Conservation (phyloP, 2,329 filamentous ascomycete species). For the Cladosporium sp. region DNA sequence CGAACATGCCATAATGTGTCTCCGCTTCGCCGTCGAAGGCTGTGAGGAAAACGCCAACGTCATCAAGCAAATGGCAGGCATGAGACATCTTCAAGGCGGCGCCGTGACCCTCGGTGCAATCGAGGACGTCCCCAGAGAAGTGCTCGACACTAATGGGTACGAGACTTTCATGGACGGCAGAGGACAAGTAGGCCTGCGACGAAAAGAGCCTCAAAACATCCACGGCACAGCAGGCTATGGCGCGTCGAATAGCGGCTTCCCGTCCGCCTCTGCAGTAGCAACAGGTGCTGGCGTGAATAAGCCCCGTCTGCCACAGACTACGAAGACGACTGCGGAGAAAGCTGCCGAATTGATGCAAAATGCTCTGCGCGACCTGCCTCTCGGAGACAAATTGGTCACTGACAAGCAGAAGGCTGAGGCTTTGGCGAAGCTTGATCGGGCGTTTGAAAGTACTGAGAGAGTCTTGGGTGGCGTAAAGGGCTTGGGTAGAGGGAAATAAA, state of each 20-base stretch:
- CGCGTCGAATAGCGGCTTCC: conserved; percentile 1
- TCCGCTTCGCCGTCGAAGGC: conserved; percentile 69
- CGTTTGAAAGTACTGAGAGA: conserved; percentile 28
- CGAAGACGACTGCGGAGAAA: conserved; percentile 35
- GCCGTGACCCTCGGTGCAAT: conserved; percentile 5
- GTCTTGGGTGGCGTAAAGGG: conserved; percentile 17
- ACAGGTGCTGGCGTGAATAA: conserved; percentile 7
- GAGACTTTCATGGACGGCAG: conserved; percentile 49
- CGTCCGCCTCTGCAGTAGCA: conserved; percentile 9
- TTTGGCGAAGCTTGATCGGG: conserved; percentile 43
- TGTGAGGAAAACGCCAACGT: conserved; percentile 69
- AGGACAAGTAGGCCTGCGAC: conserved; percentile 45
- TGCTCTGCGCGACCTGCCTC: conserved; percentile 43
- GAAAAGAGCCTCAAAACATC: conserved; percentile 31
- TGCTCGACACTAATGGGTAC: conserved; percentile 46
- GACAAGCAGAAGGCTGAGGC: conserved; percentile 42
- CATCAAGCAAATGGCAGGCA: conserved; percentile 56
- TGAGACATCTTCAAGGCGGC: conserved; percentile 9
- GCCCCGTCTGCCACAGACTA: conserved; percentile 9
- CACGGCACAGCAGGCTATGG: neutral
- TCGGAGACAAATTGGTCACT: conserved; percentile 32
- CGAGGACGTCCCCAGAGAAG: conserved; percentile 40
- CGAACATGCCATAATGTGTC: conserved; percentile 81
- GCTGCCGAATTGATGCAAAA: conserved; percentile 46
- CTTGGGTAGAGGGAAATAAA: conserved; percentile 5